Conservation (phyloP, 2,329 filamentous ascomycete genomes). For the Colletotrichum sp. region DNA sequence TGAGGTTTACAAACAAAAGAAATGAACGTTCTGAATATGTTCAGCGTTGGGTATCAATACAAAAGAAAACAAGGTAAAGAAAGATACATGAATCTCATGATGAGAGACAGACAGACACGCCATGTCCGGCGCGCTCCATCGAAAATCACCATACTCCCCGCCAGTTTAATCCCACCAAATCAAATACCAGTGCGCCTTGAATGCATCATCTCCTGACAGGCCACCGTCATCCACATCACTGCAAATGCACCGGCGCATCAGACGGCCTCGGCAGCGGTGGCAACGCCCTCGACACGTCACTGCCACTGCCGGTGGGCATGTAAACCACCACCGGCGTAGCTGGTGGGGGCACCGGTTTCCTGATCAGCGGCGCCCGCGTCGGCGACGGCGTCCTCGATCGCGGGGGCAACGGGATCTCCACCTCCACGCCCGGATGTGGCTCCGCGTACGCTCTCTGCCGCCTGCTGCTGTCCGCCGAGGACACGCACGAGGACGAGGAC, state of each 20-base stretch:
- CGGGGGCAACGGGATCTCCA: constrained; percentile 1
- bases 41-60: constrained; percentile 2
- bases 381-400: constrained; percentile 7
- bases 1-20: background rate
- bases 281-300: background rate
- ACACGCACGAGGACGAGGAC: background rate
- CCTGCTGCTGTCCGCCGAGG: background rate
- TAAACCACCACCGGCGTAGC: background rate
- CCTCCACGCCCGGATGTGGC: constrained; percentile 9
- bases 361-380: background rate
- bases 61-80: background rate
- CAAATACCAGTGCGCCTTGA: background rate
- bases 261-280: background rate
- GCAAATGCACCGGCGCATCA: background rate
- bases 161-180: background rate
- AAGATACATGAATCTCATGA: background rate
- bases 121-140: background rate
- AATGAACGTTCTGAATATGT: background rate
- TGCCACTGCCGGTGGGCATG: background rate
- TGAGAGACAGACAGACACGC: background rate
- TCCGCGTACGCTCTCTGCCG: background rate
- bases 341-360: background rate
- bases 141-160: background rate
- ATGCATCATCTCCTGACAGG: background rate
- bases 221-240: background rate